Base-by-base conservation (phyloP, 495 filamentous ascomycete species). In the Tuber indicum region DNA sequence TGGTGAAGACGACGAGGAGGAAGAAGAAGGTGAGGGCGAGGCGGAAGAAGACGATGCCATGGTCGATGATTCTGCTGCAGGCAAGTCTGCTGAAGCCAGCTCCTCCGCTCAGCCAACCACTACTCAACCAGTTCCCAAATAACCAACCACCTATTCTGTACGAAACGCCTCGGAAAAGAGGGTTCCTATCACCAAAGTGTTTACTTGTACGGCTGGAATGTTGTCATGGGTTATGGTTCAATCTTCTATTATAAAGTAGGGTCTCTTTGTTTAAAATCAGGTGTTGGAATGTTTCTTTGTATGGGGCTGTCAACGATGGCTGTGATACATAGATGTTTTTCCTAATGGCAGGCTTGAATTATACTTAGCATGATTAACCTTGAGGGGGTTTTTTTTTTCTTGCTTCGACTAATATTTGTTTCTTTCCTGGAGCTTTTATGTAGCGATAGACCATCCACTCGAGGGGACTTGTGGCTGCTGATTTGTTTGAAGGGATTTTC, bases 1-100 rank as follows among this genome's bases (percentile, higher is more conserved):
- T 78, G 94, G 93, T 23, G 90, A 92, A 62, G 94, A 97, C 72
- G 95, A 97, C 74, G 93, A 97, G 73, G 92, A 92, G 21, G 89
- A 92, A 44, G 93, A 93, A 83, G 87, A 78, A 36, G 88, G 83
- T 66, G 88, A 89, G 43, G 89, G 85, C 26, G 90, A 89, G 14
- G 92, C 86, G 23, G 93, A 93, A 76, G 93, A 96, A 86, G 90
- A 89, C 32, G 93, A 93, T 76, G 91, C 80, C 42, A 84, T 77
- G 83, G 78, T 78, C 75, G 78, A 76, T 32, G 82, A 80, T n/a
- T 36, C 71, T 52, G 46, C 75, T 36, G 46, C 77, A 52, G 44
- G 45, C 58, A 80, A 80, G 77, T 58, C 74, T 72, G 74, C 74
- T 32, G 78, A 80, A 41, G 78, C 58, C 26, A 79, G 77, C 58